Percentiles rank a stretch among this genome's conserved stretches.
Evolutionary conservation across 1,139 yeast genomes (phyloP).

Genomic region (Yamadazyma trypodendri): DNA sequence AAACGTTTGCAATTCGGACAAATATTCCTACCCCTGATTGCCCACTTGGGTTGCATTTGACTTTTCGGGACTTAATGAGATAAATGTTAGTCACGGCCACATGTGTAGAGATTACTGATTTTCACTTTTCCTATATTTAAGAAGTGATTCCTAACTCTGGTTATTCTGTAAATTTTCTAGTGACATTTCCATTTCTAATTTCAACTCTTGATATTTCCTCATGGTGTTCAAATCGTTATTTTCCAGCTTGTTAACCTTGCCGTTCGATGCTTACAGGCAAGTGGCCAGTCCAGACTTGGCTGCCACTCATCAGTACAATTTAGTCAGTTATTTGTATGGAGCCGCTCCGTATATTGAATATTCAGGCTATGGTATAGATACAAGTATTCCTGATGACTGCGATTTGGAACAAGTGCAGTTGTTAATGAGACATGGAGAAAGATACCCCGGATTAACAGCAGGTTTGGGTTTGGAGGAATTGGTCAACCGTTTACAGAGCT

Average conservation of each 20-base stretch:
- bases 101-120: too few species aligned
- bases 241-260: conserved; percentile 15
- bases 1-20: too few species aligned
- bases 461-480: conserved; percentile 24
- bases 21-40: too few species aligned
- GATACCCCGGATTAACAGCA: conserved; percentile 30
- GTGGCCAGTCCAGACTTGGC: conserved; percentile 30
- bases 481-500: conserved; percentile 21
- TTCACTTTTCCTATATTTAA: too few species aligned
- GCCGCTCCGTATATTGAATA: conserved; percentile 39
- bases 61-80: too few species aligned
- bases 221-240: conserved; percentile 10
- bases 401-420: conserved; percentile 36
- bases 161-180: not conserved
- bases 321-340: conserved; percentile 33
- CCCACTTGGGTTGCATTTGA: too few species aligned
- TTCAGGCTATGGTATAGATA: conserved; percentile 33
- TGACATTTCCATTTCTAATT: not conserved
- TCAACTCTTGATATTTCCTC: too few species aligned
- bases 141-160: too few species aligned
- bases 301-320: conserved; percentile 29
- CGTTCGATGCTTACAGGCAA: conserved; percentile 15
- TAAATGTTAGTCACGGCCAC: too few species aligned
- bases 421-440: conserved; percentile 37
- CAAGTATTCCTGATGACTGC: conserved; percentile 32